Conservation (phyloP, 2,329 filamentous ascomycete genomes). For the Cordyceps cateniannulata region DNA sequence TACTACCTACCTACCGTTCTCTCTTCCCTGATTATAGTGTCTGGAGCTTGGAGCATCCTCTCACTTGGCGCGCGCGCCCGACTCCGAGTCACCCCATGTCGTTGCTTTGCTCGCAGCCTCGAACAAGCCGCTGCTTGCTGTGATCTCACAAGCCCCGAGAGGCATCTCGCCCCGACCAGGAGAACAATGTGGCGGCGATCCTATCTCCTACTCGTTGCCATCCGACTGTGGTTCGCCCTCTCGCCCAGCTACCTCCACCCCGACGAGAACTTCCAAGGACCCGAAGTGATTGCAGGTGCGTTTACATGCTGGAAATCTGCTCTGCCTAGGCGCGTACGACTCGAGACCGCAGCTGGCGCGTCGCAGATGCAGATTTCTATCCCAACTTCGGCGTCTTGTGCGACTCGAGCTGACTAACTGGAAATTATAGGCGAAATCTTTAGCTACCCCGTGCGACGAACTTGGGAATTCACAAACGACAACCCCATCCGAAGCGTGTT, state of each 20-base stretch:
- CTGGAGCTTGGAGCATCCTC: neutral
- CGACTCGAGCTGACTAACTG: neutral
- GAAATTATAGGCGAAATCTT: constrained; percentile 71
- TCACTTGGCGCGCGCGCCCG: constrained; percentile 8
- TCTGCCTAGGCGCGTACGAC: neutral
- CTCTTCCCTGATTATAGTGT: neutral
- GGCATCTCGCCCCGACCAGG: constrained; percentile 12
- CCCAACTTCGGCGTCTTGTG: neutral
- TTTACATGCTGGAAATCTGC: constrained; percentile 16
- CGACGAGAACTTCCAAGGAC: constrained; percentile 98
- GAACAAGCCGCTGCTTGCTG: constrained; percentile 20
- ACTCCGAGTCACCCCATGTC: constrained; percentile 13
- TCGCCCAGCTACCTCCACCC: constrained; percentile 96
- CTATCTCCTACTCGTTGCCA: constrained; percentile 76
- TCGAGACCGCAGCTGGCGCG: neutral
- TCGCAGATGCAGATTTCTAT: neutral
- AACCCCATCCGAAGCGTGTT: constrained; percentile 92
- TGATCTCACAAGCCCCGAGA: constrained; percentile 11
- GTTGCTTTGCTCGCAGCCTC: constrained; percentile 15
- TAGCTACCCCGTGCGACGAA: constrained; percentile 79
- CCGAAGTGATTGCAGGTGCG: constrained; percentile 92
- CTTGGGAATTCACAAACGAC: constrained; percentile 92
- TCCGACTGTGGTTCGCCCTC: constrained; percentile 89
- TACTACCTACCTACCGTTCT: neutral
- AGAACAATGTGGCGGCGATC: constrained; percentile 78